Evolutionary conservation across 2,329 filamentous ascomycete species (phyloP).

Genomic region (Colletotrichum costaricense): DNA sequence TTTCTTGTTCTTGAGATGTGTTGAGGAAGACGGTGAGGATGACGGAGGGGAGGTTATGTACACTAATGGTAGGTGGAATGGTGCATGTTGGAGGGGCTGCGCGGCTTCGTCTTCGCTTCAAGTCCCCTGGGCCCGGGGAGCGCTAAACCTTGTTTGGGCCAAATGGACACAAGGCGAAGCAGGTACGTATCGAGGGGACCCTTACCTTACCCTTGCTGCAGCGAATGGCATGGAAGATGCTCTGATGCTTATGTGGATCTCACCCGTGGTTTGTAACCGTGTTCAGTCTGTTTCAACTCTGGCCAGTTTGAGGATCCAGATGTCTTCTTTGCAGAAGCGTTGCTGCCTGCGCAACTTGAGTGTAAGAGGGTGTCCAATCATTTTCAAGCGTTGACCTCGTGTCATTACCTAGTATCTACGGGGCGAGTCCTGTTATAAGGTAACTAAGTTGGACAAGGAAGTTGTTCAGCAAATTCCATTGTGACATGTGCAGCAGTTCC

Average conservation of each 20-base stretch:
- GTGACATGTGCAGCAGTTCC: background rate
- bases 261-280: slow-evolving; percentile 10
- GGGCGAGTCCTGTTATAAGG: too few relatives aligned
- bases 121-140: slow-evolving; percentile 1
- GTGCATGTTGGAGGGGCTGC: slow-evolving; percentile 9
- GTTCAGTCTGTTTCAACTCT: slow-evolving; percentile 20
- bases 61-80: background rate
- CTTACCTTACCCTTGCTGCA: slow-evolving; percentile 18
- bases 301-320: slow-evolving; percentile 8
- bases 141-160: slow-evolving; percentile 11
- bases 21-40: background rate
- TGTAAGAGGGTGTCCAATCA: background rate
- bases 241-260: slow-evolving; percentile 18
- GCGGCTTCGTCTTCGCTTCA: slow-evolving; percentile 14
- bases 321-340: background rate
- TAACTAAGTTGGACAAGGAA: background rate
- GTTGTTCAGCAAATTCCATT: background rate
- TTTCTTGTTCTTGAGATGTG: background rate
- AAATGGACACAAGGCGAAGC: background rate
- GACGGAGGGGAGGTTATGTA: slow-evolving; percentile 3
- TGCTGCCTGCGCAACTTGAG: background rate
- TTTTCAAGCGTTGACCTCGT: background rate
- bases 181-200: background rate
- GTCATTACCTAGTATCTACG: background rate
- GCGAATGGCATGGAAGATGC: slow-evolving; percentile 6